These are phyloP conservation scores for Diaporthe sp. DNA, from an alignment of 2,329 filamentous ascomycete species.

Conservation along the genomic window DNA sequence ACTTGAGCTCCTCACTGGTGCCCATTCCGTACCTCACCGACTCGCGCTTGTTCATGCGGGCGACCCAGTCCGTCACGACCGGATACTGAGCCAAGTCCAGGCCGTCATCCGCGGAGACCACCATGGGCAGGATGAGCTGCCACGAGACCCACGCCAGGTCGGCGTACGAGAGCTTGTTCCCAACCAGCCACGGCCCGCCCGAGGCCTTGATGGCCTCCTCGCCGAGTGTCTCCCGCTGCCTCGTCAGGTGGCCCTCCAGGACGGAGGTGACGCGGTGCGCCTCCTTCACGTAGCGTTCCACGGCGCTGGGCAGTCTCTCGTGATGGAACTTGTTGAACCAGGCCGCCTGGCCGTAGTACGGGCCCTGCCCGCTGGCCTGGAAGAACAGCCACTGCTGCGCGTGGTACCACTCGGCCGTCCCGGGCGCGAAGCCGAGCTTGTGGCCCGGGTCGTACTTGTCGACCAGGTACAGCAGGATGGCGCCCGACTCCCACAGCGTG, in stretches of 20 bases:
- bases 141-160: constrained; percentile 33
- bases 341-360: constrained; percentile 55
- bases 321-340: constrained; percentile 49
- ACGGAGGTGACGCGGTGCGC: constrained; percentile 26
- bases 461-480: constrained; percentile 63
- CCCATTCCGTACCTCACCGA: not conserved
- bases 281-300: constrained; percentile 32
- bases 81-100: not conserved
- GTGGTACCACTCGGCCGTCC: constrained; percentile 51
- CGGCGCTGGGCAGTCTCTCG: constrained; percentile 16
- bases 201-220: not conserved
- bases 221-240: constrained; percentile 13
- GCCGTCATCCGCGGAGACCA: not conserved
- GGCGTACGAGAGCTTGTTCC: constrained; percentile 33
- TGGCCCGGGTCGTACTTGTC: constrained; percentile 59
- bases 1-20: not conserved
- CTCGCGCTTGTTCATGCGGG: not conserved
- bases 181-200: constrained; percentile 33
- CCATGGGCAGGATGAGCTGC: constrained; percentile 13
- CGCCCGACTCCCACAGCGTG: constrained; percentile 63
- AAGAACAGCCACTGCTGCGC: constrained; percentile 59
- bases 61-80: not conserved
- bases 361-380: constrained; percentile 58
- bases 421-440: constrained; percentile 54
- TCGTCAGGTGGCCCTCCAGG: constrained; percentile 29